Percentiles rank a stretch among this genome's conserved stretches.
Evolutionary conservation across 345 rosid species (phyloP).

Genomic region (Firmiana major): DNA sequence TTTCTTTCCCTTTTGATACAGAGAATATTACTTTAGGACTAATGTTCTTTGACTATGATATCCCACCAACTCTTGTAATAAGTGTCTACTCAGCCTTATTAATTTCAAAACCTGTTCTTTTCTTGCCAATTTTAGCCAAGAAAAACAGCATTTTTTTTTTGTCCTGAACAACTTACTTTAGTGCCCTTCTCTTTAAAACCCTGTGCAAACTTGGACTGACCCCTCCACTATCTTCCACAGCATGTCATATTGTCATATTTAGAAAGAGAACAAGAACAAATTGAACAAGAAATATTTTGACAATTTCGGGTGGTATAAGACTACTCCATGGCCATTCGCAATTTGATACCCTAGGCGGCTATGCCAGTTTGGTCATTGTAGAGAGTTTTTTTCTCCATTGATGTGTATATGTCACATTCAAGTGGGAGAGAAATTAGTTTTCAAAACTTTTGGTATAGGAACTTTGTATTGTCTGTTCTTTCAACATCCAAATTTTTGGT

Average conservation of each 20-base stretch:
- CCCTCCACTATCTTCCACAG: neutral
- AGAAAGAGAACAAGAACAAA: neutral
- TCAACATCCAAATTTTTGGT: no score
- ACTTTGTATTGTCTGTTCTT: no score
- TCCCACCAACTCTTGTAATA: neutral
- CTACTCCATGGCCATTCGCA: neutral
- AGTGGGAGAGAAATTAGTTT: neutral
- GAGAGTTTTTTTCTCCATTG: neutral
- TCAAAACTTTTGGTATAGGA: neutral
- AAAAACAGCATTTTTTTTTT: neutral
- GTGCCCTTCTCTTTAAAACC: neutral
- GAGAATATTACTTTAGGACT: neutral
- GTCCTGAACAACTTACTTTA: neutral
- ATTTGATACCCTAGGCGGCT: neutral
- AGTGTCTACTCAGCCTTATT: neutral
- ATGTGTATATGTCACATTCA: neutral
- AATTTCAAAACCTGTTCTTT: neutral
- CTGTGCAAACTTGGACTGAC: neutral
- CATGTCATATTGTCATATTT: neutral
- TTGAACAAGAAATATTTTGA: neutral
- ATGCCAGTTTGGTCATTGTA: neutral
- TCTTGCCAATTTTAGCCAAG: neutral
- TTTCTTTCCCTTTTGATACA: neutral
- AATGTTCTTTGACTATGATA: no score
- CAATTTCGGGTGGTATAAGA: neutral